These are phyloP conservation scores for Xylaria palmicola DNA, from an alignment of 495 filamentous ascomycete genomes.

Conservation along the genomic window DNA sequence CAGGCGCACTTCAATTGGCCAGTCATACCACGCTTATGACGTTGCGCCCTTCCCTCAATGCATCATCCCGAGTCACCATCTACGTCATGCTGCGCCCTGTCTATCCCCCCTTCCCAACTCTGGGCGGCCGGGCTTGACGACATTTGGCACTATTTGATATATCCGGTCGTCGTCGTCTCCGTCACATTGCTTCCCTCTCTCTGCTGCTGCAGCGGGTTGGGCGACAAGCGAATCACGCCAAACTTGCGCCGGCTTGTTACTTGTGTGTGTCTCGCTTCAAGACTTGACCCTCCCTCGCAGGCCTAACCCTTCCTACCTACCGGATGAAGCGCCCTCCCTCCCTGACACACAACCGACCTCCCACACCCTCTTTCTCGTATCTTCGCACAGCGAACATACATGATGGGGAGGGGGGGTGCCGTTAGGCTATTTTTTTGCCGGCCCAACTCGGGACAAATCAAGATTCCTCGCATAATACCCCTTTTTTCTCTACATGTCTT, in stretches of 20 bases:
- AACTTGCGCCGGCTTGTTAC: no score
- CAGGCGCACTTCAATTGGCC: not conserved
- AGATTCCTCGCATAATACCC: conserved; percentile 9
- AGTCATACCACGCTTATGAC: not conserved
- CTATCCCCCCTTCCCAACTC: not conserved
- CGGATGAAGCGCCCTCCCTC: no score
- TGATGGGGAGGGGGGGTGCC: not conserved
- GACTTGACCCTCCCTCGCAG: not conserved
- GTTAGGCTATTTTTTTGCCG: not conserved
- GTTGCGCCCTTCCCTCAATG: conserved; percentile 15
- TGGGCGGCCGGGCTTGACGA: conserved; percentile 9
- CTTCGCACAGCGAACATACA: not conserved
- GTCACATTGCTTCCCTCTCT: conserved; percentile 7
- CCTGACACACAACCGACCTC: not conserved
- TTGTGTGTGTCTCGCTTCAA: not conserved
- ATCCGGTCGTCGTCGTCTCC: not conserved
- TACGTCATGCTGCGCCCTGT: conserved; percentile 25
- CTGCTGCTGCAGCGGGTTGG: conserved; percentile 2
- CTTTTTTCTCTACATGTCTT: not conserved
- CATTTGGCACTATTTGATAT: conserved; percentile 1
- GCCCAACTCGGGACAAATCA: conserved; percentile 1
- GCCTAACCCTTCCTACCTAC: no score
- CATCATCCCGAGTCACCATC: conserved; percentile 28
- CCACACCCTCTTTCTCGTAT: no score
- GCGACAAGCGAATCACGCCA: conserved; percentile 10